phyloP scores from a whole-genome alignment of 2,329 filamentous ascomycete genomes.

The Penicillium sp. region DNA sequence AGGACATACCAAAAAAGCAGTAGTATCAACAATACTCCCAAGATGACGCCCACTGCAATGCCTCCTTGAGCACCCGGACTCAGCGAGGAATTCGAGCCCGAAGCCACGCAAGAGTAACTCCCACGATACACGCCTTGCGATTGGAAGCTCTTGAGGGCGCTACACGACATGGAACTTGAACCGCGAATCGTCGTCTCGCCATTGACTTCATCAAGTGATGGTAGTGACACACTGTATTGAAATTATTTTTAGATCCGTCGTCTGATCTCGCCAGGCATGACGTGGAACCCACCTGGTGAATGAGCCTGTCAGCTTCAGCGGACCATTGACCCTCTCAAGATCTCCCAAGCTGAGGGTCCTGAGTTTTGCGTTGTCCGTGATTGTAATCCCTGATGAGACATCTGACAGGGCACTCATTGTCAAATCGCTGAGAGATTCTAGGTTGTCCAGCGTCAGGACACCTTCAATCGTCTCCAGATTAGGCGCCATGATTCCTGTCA shows the following conservation, averaged over 20 bases:
- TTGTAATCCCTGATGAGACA: slow-evolving; percentile 24
- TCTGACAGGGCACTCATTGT: slow-evolving; percentile 23
- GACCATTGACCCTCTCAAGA: slow-evolving; percentile 31
- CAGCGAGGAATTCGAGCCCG: slow-evolving; percentile 17
- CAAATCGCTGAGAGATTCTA: slow-evolving; percentile 26
- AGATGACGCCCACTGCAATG: slow-evolving; percentile 45
- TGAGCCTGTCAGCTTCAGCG: slow-evolving; percentile 26
- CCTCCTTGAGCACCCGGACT: slow-evolving; percentile 35
- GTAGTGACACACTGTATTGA: slow-evolving; percentile 29
- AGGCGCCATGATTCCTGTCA: slow-evolving; percentile 24
- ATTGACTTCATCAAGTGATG: slow-evolving; percentile 29
- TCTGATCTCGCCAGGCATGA: background rate
- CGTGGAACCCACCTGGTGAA: slow-evolving; percentile 28
- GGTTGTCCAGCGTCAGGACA: slow-evolving; percentile 23
- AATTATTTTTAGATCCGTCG: background rate
- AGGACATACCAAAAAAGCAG: slow-evolving; percentile 25
- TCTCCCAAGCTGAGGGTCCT: slow-evolving; percentile 25
- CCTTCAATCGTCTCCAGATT: slow-evolving; percentile 29
- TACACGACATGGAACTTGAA: slow-evolving; percentile 30
- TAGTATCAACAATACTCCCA: slow-evolving; percentile 36
- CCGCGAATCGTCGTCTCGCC: slow-evolving; percentile 29
- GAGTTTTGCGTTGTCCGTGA: slow-evolving; percentile 29
- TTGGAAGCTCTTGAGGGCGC: slow-evolving; percentile 18
- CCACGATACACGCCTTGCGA: slow-evolving; percentile 23
- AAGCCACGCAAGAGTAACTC: slow-evolving; percentile 26